Evolutionary conservation across 306 rosid species (phyloP), one percentile per base, ranked within the genome.

Genomic region (Corylus avellana): DNA sequence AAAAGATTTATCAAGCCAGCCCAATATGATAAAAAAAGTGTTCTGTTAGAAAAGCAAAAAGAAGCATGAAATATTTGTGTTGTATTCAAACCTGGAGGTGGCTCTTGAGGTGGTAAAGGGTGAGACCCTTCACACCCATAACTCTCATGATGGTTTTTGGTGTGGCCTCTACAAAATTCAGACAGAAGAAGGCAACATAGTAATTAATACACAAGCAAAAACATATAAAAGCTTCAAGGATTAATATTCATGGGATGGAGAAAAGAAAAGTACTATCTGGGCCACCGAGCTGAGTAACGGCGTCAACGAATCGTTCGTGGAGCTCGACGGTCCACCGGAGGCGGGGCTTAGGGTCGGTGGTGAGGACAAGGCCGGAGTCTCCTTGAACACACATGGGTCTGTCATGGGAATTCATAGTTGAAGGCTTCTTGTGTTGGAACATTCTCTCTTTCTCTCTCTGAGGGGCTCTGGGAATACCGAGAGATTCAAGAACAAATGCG

Each of bases 101-200:
- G 86, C 99, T 96, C 92, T 96, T 96, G 84, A 96, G 96, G 88
- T 96, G 99, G 93, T 96, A 96, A 87, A 96, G 98, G 75, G 99
- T 96, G 25, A 96, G 98, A 79, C 99, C 99, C 89, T 96, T 96
- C 83, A 96, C 99, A 75, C 99, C 96, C 99, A 96, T 96, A 47
- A 93, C 99, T 84, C 99, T 91, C 99, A 96, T 96, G 85, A 96
- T 96, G 46, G 99, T 93, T 86, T 96, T 96, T 1, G 99, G 99
- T 29, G 99, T 96, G 5, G 99, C 99, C 89, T 96, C 99, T 96
- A 81, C 72, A 76, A 79, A 82, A 5, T 48, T 58, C 29, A 56
- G 44, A 42, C 50, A 9, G 18, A 62, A 37, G 13, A 37, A 72
- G 12, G 44, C 51, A 68, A 42, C 49, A 17, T 4, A 84, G 22